Evolutionary conservation across 768 basidiomycete genomes (phyloP).

Genomic region (Suillus paluster): DNA sequence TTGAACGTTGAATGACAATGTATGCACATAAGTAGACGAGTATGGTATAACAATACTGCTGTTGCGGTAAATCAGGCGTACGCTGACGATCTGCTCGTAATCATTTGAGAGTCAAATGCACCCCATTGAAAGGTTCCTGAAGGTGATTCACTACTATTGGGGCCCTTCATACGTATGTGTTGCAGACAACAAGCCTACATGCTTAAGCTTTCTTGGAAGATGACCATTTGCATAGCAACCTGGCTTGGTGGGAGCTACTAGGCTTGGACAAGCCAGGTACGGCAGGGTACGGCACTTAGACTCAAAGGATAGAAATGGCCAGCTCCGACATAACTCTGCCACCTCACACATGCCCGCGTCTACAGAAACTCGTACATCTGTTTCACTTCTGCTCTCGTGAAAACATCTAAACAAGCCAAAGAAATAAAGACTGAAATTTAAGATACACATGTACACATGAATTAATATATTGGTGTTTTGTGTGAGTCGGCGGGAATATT

Average conservation of each 20-base stretch:
- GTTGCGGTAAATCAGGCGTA: background rate
- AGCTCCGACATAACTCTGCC: background rate
- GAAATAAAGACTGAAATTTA: background rate
- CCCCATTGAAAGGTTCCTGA: background rate
- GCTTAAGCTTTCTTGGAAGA: too few species aligned
- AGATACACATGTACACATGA: too few species aligned
- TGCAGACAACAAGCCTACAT: background rate
- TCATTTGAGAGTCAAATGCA: background rate
- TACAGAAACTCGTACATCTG: background rate
- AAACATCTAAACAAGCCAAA: background rate
- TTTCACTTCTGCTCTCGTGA: background rate
- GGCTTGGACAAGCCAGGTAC: background rate
- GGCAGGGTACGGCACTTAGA: background rate
- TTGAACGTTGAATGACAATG: slow-evolving; percentile 2
- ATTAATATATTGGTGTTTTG: background rate
- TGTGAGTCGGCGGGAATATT: slow-evolving; percentile 24
- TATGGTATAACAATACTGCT: background rate
- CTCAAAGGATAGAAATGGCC: background rate
- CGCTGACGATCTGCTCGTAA: background rate
- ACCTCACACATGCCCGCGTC: background rate
- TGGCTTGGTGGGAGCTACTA: too few species aligned
- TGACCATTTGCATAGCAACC: background rate
- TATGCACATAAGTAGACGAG: background rate
- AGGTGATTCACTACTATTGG: background rate
- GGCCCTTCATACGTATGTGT: background rate